phyloP scores from a whole-genome alignment of 176 grass and related monocot species.

The Oryza australiensis region DNA sequence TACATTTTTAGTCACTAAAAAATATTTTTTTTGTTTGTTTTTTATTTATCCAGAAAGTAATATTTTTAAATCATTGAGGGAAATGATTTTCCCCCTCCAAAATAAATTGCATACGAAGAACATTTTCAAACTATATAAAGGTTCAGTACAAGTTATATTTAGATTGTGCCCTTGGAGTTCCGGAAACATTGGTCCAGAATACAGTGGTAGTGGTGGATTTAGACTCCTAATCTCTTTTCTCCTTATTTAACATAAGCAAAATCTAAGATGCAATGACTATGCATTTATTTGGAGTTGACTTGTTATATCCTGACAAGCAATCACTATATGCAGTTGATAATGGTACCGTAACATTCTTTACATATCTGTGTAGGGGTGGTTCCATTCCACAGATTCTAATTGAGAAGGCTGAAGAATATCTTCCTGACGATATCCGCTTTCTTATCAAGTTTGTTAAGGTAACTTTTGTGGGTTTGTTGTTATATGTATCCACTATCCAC shows the following conservation, averaged over 20 bases:
- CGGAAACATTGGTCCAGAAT: slow-evolving; percentile 1
- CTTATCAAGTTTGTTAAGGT: slow-evolving; percentile 79
- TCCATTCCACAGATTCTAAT: slow-evolving; percentile 72
- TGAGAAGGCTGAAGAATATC: slow-evolving; percentile 82
- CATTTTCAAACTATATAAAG: slow-evolving; percentile 19
- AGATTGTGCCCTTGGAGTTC: neutral
- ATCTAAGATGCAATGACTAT: neutral
- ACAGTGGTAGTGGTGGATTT: neutral
- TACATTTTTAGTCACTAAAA: slow-evolving; percentile 25
- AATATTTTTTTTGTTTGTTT: slow-evolving; percentile 20
- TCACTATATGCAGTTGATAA: neutral
- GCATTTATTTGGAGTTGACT: slow-evolving; percentile 15
- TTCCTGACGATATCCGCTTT: slow-evolving; percentile 54
- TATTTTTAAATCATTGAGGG: neutral
- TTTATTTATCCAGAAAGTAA: slow-evolving; percentile 7
- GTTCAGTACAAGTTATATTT: neutral
- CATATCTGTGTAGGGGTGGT: slow-evolving; percentile 54
- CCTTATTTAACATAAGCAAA: slow-evolving; percentile 24
- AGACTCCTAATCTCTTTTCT: neutral
- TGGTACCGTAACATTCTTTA: neutral
- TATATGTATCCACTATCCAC: neutral
- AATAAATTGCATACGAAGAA: slow-evolving; percentile 18
- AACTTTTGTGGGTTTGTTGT: slow-evolving; percentile 27
- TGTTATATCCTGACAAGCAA: neutral
- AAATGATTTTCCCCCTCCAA: neutral